These are phyloP conservation scores for Tuctoria greenei DNA, from an alignment of 176 grass and related monocot genomes.

Conservation along the genomic window DNA sequence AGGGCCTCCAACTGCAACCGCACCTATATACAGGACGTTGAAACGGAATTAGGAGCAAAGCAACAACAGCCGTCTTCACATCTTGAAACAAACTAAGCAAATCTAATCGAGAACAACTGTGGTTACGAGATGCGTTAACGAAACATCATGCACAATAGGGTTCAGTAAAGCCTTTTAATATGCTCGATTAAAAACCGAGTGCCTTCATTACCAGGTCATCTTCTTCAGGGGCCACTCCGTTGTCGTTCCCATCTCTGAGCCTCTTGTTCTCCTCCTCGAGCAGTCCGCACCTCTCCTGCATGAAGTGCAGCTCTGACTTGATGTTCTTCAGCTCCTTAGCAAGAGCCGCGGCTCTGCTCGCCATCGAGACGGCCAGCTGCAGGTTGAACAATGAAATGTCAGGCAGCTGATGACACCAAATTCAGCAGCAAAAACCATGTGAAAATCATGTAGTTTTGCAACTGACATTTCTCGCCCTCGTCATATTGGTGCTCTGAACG, in stretches of 20 bases:
- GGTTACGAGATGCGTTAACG: too few relatives aligned
- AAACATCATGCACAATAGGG: too few relatives aligned
- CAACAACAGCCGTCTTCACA: background rate
- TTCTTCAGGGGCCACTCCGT: conserved; percentile 59
- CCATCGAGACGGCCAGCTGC: conserved; percentile 85
- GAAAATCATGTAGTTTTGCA: background rate
- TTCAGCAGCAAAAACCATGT: too few relatives aligned
- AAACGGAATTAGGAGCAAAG: conserved; percentile 5
- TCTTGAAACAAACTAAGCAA: background rate
- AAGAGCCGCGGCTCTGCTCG: conserved; percentile 67
- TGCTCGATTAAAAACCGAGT: background rate
- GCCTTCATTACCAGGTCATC: conserved; percentile 78
- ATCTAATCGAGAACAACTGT: too few relatives aligned
- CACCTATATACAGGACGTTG: conserved; percentile 40
- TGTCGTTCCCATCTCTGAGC: conserved; percentile 62
- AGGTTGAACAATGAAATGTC: background rate
- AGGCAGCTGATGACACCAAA: background rate
- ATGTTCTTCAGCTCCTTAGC: conserved; percentile 83
- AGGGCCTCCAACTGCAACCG: conserved; percentile 86
- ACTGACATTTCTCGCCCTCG: conserved; percentile 48
- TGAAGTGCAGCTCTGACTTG: conserved; percentile 78
- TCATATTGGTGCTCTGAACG: conserved; percentile 53
- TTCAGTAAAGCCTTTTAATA: too few relatives aligned
- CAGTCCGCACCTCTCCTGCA: conserved; percentile 75
- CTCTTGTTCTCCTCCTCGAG: conserved; percentile 90